phyloP scores from a whole-genome alignment of 352 stramenopile genomes.

The Blastocystis hominis region DNA sequence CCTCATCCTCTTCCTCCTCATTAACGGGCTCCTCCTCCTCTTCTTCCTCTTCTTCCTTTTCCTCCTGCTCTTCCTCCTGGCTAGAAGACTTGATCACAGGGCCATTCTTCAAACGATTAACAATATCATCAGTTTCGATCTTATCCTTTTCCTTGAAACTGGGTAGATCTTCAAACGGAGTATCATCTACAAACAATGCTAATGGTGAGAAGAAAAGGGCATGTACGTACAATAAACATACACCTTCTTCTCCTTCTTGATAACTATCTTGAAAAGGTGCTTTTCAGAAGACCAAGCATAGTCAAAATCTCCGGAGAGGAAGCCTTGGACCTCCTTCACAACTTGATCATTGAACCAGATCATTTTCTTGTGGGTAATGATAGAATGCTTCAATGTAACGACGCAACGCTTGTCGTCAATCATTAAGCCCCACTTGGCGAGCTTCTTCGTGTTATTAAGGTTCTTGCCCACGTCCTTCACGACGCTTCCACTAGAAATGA shows the following conservation, averaged over 20 bases:
- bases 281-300: conserved; percentile 13
- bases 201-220: neutral
- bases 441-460: conserved; percentile 33
- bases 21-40: neutral
- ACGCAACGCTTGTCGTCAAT: conserved; percentile 35
- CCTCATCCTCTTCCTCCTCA: neutral
- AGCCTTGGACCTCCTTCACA: neutral
- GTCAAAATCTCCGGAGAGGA: conserved; percentile 15
- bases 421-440: conserved; percentile 26
- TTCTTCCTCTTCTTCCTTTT: neutral
- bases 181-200: conserved; percentile 8
- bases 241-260: neutral
- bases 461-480: conserved; percentile 42
- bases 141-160: conserved; percentile 16
- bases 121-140: conserved; percentile 19
- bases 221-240: neutral
- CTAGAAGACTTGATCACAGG: neutral
- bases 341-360: conserved; percentile 42
- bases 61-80: neutral
- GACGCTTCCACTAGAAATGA: conserved; percentile 22
- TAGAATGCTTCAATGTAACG: conserved; percentile 42
- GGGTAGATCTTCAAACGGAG: neutral
- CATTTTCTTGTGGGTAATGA: conserved; percentile 18
- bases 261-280: conserved; percentile 12
- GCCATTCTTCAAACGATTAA: conserved; percentile 14